phyloP scores from a whole-genome alignment of 768 basidiomycete species.

The Exidia glandulosa region DNA sequence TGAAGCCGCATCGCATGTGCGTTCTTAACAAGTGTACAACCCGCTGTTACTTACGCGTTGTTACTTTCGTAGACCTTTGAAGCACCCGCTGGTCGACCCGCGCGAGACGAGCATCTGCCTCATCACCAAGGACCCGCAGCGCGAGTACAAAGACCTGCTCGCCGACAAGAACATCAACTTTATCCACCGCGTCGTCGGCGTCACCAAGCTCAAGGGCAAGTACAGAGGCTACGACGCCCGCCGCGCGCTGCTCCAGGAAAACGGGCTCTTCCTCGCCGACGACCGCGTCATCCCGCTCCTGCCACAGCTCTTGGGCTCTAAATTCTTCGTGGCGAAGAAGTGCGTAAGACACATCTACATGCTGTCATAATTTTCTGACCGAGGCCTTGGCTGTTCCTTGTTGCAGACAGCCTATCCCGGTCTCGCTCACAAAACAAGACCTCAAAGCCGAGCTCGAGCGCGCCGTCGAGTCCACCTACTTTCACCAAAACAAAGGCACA shows the following conservation, averaged over 20 bases:
- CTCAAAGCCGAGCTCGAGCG: slow-evolving; percentile 87
- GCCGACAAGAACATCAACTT: slow-evolving; percentile 72
- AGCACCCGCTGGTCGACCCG: slow-evolving; percentile 75
- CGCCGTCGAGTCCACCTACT: slow-evolving; percentile 88
- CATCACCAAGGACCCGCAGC: slow-evolving; percentile 91
- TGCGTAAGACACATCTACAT: slow-evolving; percentile 29
- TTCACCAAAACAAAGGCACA: slow-evolving; percentile 90
- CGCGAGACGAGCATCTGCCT: slow-evolving; percentile 73
- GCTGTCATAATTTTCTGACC: background rate
- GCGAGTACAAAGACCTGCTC: slow-evolving; percentile 91
- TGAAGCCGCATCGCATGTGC: slow-evolving; percentile 81
- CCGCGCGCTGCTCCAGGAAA: slow-evolving; percentile 73
- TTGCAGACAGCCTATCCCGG: slow-evolving; percentile 85
- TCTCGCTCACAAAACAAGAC: slow-evolving; percentile 78
- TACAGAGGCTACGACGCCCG: slow-evolving; percentile 78
- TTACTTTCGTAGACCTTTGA: slow-evolving; percentile 45
- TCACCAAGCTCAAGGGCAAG: slow-evolving; percentile 89
- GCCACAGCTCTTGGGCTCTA: slow-evolving; percentile 75
- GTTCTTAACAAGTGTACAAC: slow-evolving; percentile 19
- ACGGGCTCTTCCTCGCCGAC: slow-evolving; percentile 89
- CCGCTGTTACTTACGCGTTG: slow-evolving; percentile 4
- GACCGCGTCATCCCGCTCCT: slow-evolving; percentile 80
- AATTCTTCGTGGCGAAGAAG: slow-evolving; percentile 96
- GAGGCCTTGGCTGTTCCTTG: slow-evolving; percentile 2
- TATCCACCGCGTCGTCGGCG: slow-evolving; percentile 81